phyloP scores from a whole-genome alignment of 805 yeast genomes.

The Metschnikowia kunwiensis region DNA sequence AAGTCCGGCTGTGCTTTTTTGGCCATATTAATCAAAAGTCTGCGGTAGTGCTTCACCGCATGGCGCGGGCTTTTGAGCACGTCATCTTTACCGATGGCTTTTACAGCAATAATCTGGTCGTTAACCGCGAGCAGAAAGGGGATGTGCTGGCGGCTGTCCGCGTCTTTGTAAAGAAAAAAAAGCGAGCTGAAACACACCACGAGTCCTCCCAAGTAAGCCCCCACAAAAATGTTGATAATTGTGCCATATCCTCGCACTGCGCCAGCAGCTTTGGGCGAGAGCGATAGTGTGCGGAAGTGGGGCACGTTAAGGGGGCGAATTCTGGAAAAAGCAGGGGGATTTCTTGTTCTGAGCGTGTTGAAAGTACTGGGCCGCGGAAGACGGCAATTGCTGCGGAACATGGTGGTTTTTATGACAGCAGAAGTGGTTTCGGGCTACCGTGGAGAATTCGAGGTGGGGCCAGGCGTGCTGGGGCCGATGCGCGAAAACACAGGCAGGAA shows the following conservation, averaged over 20 bases:
- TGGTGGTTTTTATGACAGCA: no score
- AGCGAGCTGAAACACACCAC: conserved; percentile 38
- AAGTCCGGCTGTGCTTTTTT: conserved; percentile 24
- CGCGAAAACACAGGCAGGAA: no score
- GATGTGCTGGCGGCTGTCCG: conserved; percentile 36
- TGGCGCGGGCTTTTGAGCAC: conserved; percentile 39
- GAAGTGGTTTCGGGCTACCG: no score
- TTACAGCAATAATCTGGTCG: conserved; percentile 36
- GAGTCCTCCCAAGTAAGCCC: conserved; percentile 42
- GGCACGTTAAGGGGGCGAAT: no score
- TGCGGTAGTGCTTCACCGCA: conserved; percentile 42
- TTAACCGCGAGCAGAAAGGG: conserved; percentile 37
- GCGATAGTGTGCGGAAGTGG: conserved; percentile 1
- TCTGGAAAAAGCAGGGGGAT: no score
- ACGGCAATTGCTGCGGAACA: no score
- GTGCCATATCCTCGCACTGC: conserved; percentile 28
- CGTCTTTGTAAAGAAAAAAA: conserved; percentile 39
- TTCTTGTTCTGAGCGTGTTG: no score
- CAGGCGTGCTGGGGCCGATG: no score
- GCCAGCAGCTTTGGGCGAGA: conserved; percentile 7
- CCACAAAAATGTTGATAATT: conserved; percentile 37
- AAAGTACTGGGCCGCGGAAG: no score
- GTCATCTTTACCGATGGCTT: conserved; percentile 44
- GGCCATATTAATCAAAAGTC: conserved; percentile 36
- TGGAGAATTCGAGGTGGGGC: no score